Evolutionary conservation across 2,329 filamentous ascomycete species (phyloP).

Genomic region (Monilinia fructigena): DNA sequence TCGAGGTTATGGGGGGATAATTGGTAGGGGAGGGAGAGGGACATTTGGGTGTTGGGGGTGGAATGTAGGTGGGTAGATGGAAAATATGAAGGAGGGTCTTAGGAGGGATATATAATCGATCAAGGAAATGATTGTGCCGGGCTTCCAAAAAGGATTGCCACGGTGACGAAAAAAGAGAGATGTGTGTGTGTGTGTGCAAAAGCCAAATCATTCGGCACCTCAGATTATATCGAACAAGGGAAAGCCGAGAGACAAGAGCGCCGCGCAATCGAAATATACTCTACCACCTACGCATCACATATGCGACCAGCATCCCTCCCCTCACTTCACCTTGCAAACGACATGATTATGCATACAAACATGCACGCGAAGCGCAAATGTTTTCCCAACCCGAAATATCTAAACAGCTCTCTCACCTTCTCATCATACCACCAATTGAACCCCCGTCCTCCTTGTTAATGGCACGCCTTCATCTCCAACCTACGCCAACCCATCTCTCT

Average conservation of each 20-base stretch:
- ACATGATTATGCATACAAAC: neutral
- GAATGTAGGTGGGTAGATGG: neutral
- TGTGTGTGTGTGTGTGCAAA: neutral
- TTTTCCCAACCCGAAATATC: neutral
- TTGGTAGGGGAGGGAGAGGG: neutral
- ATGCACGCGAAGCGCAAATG: neutral
- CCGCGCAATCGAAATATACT: neutral
- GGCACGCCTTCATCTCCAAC: neutral
- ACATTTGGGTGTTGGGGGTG: neutral
- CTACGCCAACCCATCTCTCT: too few species aligned
- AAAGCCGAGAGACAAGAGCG: neutral
- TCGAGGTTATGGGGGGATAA: neutral
- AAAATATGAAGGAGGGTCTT: neutral
- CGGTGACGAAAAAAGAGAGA: neutral
- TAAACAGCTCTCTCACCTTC: neutral
- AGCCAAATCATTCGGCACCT: too few species aligned
- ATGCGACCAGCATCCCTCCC: neutral
- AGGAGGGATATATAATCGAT: neutral
- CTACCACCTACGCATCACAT: neutral
- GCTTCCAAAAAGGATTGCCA: neutral
- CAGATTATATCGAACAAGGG: neutral
- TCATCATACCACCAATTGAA: neutral
- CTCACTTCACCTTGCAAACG: neutral
- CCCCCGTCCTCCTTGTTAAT: neutral
- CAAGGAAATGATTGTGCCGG: neutral